phyloP scores from a whole-genome alignment of 371 early-diverging fungal species.

The Basidiobolus meristosporus region DNA sequence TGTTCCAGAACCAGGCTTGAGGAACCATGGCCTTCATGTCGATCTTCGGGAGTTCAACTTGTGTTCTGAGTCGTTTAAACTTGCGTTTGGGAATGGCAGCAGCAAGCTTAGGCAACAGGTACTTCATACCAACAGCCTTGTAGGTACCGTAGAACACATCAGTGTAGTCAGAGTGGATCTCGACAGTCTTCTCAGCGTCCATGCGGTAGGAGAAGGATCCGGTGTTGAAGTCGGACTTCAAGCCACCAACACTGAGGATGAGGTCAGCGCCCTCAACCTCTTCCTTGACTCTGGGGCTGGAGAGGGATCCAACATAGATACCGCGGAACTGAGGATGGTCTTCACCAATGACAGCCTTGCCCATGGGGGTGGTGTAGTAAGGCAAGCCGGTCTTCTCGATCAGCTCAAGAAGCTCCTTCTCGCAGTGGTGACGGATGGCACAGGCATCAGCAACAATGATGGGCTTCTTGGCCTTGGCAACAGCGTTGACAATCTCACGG shows the following conservation, averaged over 20 bases:
- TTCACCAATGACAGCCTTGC: constrained; percentile 18
- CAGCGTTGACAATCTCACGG: constrained; percentile 7
- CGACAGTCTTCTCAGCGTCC: constrained; percentile 1
- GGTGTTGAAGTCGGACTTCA: no score
- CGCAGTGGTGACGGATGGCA: constrained; percentile 12
- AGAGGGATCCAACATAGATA: constrained; percentile 14
- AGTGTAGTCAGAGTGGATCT: constrained; percentile 1
- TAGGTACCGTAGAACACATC: constrained; percentile 2
- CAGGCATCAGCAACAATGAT: no score
- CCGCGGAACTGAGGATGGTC: constrained; percentile 13
- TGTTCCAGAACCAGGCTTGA: constrained; percentile 20
- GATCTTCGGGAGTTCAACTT: no score
- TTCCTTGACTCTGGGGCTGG: no score
- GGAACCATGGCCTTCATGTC: constrained; percentile 2
- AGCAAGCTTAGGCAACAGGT: no score
- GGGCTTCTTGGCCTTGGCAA: constrained; percentile 13
- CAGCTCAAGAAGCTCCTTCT: constrained; percentile 10
- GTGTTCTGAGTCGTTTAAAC: no score
- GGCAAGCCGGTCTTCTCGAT: constrained; percentile 15
- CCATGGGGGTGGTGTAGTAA: constrained; percentile 19
- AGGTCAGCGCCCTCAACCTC: constrained; percentile 15
- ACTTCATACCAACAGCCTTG: no score
- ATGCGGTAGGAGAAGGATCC: constrained; percentile 6
- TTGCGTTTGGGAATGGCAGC: no score
- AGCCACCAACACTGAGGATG: constrained; percentile 18